Base-by-base conservation (phyloP, 352 stramenopile species). In the Globisporangium nunn region DNA sequence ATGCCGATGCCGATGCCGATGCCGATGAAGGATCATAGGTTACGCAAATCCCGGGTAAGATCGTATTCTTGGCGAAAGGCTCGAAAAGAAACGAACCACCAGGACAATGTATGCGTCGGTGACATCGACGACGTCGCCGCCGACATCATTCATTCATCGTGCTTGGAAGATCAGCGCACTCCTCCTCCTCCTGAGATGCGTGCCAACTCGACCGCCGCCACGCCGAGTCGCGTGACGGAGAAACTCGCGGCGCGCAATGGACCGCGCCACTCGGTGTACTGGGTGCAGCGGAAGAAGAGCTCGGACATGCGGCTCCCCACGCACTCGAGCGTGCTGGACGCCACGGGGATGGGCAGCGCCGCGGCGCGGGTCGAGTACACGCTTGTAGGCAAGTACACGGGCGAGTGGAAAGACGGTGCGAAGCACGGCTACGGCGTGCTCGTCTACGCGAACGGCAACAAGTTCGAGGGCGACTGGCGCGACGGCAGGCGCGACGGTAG, bases 371-470 rank as follows among this genome's bases (percentile, higher is more conserved):
- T 87, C 35, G 70, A 85, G 53, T 92, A 88, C 47, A 77, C 78
- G 29, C 52, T 88, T 43, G 58, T 79, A 30, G 79, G 78, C 43
- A 93, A 91, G 61, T 94, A 98, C 75, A 96, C 95, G 51, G 94
- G 95, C 29, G 77, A 97, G 61, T 98, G 93, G 93, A 85, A 87
- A 54, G 72, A 94, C 48, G 95, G 97, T 50, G 78, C 91, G 61
- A 96, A 97, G 64, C 88, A 98, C 68, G 95, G 95, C 6, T 90
- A 91, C 58, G 95, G 95, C 11, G 88, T 78, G 31, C 86, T 96
- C 41, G 59, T 93, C 39, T 96, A 92, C 54, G 75, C 83, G 12
- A 96, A 97, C 61, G 90, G 91, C 8, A 95, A 89, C 74, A 94
- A 90, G 56, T 97, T 96, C 65, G 75, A 96, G 61, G 91, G 91